Conservation (phyloP, 2,329 filamentous ascomycete genomes). For the Cladosporium sp. region DNA sequence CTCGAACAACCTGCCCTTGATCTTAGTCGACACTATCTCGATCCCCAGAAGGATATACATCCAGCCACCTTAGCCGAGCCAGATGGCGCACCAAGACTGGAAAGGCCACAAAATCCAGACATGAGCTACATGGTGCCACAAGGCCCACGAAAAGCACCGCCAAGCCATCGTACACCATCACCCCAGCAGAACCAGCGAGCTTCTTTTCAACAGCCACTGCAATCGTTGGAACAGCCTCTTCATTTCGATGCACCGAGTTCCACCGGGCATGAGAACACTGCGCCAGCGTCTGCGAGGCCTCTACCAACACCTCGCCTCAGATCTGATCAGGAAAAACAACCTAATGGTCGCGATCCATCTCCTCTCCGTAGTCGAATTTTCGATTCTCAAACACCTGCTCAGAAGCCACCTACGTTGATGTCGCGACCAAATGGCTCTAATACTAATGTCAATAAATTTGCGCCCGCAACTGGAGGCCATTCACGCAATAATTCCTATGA, state of each 20-base stretch:
- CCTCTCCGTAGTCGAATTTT: conserved; percentile 16
- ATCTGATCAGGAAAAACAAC: background rate
- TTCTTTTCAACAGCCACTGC: conserved; percentile 2
- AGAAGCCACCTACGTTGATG: background rate
- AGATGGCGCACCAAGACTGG: background rate
- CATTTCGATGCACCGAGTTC: conserved; percentile 16
- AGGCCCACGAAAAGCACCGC: conserved; percentile 10
- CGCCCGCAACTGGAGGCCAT: background rate
- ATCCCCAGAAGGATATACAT: background rate
- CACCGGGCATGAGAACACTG: background rate
- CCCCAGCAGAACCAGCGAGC: background rate
- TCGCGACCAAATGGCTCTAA: conserved; percentile 12
- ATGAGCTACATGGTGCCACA: conserved; percentile 6
- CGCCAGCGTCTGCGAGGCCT: conserved; percentile 6
- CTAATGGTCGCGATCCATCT: conserved; percentile 16
- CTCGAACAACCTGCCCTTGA: background rate
- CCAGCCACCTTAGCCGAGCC: background rate
- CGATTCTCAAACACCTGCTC: background rate
- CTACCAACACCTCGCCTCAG: conserved; percentile 14
- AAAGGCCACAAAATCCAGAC: background rate
- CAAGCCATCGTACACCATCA: conserved; percentile 1
- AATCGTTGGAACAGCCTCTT: conserved; percentile 10
- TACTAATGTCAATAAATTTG: conserved; percentile 13
- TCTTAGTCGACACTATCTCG: background rate
- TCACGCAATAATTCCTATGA: background rate